Conservation (phyloP, 495 filamentous ascomycete genomes). For the Astrothelium subdiscretum region DNA sequence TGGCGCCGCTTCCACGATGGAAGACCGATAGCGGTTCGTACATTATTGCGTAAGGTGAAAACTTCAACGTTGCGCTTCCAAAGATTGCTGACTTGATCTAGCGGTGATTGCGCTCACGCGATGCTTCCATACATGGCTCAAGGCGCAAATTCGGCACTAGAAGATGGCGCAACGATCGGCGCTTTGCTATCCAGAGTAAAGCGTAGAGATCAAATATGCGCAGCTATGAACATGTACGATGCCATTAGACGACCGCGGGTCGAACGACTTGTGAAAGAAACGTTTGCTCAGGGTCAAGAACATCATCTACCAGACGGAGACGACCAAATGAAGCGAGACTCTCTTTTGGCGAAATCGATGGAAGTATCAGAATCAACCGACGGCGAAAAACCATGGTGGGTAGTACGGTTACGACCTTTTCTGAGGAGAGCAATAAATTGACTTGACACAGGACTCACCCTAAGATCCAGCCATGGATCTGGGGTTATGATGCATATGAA, state of each 20-base stretch:
- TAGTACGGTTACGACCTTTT: background rate
- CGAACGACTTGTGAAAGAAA: background rate
- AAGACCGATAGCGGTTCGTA: background rate
- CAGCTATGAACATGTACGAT: background rate
- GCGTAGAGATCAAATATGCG: background rate
- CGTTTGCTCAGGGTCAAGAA: background rate
- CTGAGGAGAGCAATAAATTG: background rate
- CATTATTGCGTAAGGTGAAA: background rate
- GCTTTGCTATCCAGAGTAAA: background rate
- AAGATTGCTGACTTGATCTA: background rate
- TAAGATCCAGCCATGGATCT: background rate
- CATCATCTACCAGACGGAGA: background rate
- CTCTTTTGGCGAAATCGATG: background rate
- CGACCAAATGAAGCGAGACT: background rate
- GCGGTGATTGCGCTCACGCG: conserved; percentile 38
- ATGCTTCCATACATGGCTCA: conserved; percentile 15
- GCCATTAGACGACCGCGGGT: background rate
- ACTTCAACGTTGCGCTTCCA: background rate
- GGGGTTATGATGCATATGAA: background rate
- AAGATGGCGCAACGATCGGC: conserved; percentile 9
- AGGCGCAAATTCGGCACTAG: conserved; percentile 10
- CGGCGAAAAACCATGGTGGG: background rate
- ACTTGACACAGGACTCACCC: background rate
- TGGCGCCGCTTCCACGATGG: background rate
- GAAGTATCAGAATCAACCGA: background rate